Percentiles rank a stretch among this genome's conserved stretches.
Conservation (phyloP, 306 rosid genomes). For the Trifolium dubium region DNA sequence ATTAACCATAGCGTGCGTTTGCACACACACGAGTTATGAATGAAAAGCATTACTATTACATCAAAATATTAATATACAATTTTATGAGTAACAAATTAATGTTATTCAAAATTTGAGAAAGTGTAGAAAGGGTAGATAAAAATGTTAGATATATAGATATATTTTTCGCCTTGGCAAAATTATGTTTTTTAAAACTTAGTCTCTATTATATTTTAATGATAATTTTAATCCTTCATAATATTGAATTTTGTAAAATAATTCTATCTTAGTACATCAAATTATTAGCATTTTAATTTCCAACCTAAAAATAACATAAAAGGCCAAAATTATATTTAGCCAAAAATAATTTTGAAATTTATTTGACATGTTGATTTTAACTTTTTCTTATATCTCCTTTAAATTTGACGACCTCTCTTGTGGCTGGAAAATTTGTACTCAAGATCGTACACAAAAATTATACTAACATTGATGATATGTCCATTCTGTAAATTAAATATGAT, state of each 20-base stretch:
- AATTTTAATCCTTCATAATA: no score
- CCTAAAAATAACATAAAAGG: no score
- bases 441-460: constrained; percentile 47
- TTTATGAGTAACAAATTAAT: neutral
- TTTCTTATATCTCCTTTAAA: constrained; percentile 18
- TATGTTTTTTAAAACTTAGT: no score
- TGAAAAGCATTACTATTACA: neutral
- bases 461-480: constrained; percentile 32
- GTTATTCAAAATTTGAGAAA: neutral
- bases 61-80: no score
- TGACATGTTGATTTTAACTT: constrained; percentile 29
- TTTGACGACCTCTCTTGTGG: constrained; percentile 16
- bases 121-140: neutral
- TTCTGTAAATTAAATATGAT: constrained; percentile 35
- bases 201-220: no score
- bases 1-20: neutral
- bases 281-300: no score
- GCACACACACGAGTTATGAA: neutral
- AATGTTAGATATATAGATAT: no score
- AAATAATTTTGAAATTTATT: neutral
- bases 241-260: no score
- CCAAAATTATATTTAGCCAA: neutral
- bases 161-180: no score
- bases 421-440: constrained; percentile 37
- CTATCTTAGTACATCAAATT: no score